These are phyloP conservation scores for Calocera cornea DNA, from an alignment of 768 basidiomycete genomes.

Conservation along the genomic window DNA sequence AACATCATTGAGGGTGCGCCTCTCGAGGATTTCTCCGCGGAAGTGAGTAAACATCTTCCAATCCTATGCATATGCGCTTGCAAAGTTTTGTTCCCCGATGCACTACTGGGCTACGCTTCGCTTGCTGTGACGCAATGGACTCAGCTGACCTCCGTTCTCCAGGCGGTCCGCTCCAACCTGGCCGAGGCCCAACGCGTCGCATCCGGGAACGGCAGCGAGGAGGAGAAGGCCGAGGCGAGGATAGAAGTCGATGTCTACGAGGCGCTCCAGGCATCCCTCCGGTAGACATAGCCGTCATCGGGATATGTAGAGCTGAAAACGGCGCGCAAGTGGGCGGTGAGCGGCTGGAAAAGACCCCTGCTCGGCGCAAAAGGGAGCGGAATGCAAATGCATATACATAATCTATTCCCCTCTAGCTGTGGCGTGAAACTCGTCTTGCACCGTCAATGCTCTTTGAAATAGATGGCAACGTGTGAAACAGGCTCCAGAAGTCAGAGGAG, in stretches of 20 bases:
- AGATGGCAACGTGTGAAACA: too few relatives aligned
- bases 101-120: too few relatives aligned
- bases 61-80: background rate
- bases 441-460: too few relatives aligned
- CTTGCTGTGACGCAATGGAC: background rate
- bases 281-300: slow-evolving; percentile 18
- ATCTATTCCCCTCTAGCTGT: background rate
- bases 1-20: slow-evolving; percentile 95
- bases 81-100: too few relatives aligned
- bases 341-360: background rate
- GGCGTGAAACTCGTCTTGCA: too few relatives aligned
- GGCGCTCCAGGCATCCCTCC: slow-evolving; percentile 76
- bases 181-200: slow-evolving; percentile 76
- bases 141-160: slow-evolving; percentile 4
- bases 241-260: slow-evolving; percentile 97
- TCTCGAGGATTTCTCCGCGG: slow-evolving; percentile 75
- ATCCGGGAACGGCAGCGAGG: slow-evolving; percentile 73
- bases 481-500: background rate
- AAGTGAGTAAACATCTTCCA: slow-evolving; percentile 40
- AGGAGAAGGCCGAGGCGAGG: slow-evolving; percentile 83
- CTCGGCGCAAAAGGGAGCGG: background rate
- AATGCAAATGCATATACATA: background rate
- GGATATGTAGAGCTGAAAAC: background rate
- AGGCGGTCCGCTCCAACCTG: slow-evolving; percentile 85
- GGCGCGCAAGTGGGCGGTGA: background rate